phyloP scores from a whole-genome alignment of 352 stramenopile species.

The Pythium rhizo-oryzae region DNA sequence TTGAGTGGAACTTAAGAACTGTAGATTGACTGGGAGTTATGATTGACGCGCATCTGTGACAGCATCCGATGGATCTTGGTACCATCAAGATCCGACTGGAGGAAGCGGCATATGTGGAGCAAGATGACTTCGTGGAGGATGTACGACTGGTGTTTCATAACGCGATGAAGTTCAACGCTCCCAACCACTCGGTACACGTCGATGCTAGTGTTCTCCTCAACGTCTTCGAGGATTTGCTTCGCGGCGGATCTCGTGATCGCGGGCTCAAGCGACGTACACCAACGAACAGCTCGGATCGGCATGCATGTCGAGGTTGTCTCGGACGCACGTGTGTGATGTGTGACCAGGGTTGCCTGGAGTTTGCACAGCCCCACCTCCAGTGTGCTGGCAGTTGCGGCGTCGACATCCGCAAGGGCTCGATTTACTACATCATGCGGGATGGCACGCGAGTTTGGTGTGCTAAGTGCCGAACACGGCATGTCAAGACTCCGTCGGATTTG shows the following conservation, averaged over 20 bases:
- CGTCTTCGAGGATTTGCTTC: constrained; percentile 69
- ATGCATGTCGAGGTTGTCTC: constrained; percentile 62
- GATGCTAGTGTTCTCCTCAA: constrained; percentile 62
- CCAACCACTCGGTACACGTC: constrained; percentile 77
- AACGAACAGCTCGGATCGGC: constrained; percentile 28
- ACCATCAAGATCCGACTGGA: constrained; percentile 87
- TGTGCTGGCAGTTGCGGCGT: constrained; percentile 73
- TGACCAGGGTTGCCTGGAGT: constrained; percentile 65
- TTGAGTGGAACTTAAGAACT: not conserved
- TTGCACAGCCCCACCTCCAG: constrained; percentile 65
- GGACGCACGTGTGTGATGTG: constrained; percentile 78
- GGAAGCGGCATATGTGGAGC: constrained; percentile 77
- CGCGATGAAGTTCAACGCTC: constrained; percentile 86
- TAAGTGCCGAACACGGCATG: constrained; percentile 62
- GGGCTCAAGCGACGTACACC: constrained; percentile 43
- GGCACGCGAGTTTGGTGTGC: constrained; percentile 82
- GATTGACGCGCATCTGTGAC: constrained; percentile 7
- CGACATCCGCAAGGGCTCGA: constrained; percentile 75
- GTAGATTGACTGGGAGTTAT: not conserved
- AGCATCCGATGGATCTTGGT: constrained; percentile 92
- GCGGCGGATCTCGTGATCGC: constrained; percentile 39
- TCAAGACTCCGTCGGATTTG: constrained; percentile 27
- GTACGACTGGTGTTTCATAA: constrained; percentile 91
- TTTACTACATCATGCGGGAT: constrained; percentile 76
- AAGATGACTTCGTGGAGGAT: constrained; percentile 81